Base-by-base conservation (phyloP, 257 asterid genomes). In the Scutellaria galericulata region DNA sequence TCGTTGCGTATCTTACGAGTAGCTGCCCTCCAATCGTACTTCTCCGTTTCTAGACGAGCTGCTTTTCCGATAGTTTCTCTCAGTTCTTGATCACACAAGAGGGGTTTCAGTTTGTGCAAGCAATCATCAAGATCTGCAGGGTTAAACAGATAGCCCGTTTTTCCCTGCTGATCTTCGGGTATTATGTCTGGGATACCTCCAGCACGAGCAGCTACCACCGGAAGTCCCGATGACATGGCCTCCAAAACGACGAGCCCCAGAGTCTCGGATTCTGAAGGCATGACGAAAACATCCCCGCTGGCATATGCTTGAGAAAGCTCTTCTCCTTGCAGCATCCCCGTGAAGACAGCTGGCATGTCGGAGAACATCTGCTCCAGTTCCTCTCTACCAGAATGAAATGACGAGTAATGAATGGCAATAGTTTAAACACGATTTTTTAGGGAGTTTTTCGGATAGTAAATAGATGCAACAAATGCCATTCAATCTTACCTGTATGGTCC, bases 281-380 rank as follows among this genome's bases (percentile, higher is more conserved):
- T 93, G 11, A 91, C 61, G 35, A 93, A 93, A 40, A 91, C 88
- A 58, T 93, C 98, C 9, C 98, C 97, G 22, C 98, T 91, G 51
- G 98, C 97, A 14, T 91, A 93, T 14, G 98, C 98, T 71, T 89
- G 91, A 15, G 98, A 93, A 9, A 93, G 97, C 83, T 93, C 98
- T 66, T 93, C 98, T 0, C 98, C 97, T 42, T 81, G 94, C 63
- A 93, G 71, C 89, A 83, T 91, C n/a, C 98, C 98, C 2, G 90
- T 93, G 72, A 93, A 93, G 51, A 91, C 94, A 10, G 89, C 98
- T 5, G 95, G 95, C 95, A 83, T 79, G 72, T 90, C 96, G 0
- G 74, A 15, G 80, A 93, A 93, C 85, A 93, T 58, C 72, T 77
- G 75, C 84, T 93, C 98, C 70, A 93, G 86, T 72, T 91, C 97